phyloP scores from a whole-genome alignment of 495 filamentous ascomycete species.

The Collariella sp. region DNA sequence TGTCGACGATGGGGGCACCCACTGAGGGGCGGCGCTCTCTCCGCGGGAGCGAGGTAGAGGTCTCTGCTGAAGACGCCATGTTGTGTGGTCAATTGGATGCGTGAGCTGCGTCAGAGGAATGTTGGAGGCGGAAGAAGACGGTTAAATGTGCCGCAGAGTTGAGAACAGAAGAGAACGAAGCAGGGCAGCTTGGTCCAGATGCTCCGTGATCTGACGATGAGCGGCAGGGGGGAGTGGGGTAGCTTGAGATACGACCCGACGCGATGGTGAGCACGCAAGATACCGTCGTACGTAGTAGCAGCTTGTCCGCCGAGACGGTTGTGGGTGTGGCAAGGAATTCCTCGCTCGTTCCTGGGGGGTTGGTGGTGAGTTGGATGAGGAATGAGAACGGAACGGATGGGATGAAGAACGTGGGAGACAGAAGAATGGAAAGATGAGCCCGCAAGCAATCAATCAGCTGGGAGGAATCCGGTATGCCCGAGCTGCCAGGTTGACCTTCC shows the following conservation, averaged over 20 bases:
- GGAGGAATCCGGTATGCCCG: too few relatives aligned
- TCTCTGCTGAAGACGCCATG: slow-evolving; percentile 29
- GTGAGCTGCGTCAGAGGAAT: background rate
- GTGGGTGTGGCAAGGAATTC: too few relatives aligned
- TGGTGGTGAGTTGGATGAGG: background rate
- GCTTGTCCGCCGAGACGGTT: background rate
- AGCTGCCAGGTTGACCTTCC: too few relatives aligned
- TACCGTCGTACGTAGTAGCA: too few relatives aligned
- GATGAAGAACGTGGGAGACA: background rate
- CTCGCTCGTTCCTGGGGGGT: background rate
- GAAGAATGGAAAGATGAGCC: background rate
- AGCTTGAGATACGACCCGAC: background rate
- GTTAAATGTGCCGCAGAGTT: background rate
- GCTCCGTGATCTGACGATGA: slow-evolving; percentile 1
- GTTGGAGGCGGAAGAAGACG: background rate
- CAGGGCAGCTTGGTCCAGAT: background rate
- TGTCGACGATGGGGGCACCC: slow-evolving; percentile 70
- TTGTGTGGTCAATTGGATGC: slow-evolving; percentile 1
- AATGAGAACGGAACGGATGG: background rate
- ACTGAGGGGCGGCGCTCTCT: slow-evolving; percentile 62
- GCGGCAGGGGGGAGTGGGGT: slow-evolving; percentile 2
- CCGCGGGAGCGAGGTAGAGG: slow-evolving; percentile 27
- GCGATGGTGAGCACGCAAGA: too few relatives aligned
- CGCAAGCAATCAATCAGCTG: background rate
- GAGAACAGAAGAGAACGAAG: background rate